These are phyloP conservation scores for Penicillium italicum DNA, from an alignment of 2,329 filamentous ascomycete genomes.

Conservation along the genomic window DNA sequence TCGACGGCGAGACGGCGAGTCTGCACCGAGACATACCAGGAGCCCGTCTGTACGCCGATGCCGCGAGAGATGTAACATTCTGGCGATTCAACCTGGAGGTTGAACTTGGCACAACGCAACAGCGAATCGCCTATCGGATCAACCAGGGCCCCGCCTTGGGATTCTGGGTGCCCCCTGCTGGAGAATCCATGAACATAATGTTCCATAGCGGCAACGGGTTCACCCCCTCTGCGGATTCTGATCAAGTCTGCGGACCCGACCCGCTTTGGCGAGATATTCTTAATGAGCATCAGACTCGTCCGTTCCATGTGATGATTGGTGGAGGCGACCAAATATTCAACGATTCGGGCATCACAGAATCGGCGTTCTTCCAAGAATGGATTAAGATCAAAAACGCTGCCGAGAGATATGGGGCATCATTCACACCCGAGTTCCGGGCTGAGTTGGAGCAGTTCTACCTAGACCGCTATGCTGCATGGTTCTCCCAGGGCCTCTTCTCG, in stretches of 20 bases:
- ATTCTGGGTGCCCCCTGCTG: slow-evolving; percentile 88
- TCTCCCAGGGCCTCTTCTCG: slow-evolving; percentile 91
- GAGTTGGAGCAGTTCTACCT: slow-evolving; percentile 88
- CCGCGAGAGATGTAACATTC: slow-evolving; percentile 84
- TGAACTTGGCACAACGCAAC: slow-evolving; percentile 72
- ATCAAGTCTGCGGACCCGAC: slow-evolving; percentile 85
- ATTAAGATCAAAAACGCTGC: slow-evolving; percentile 72
- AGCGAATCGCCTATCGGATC: slow-evolving; percentile 91
- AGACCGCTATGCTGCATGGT: slow-evolving; percentile 87
- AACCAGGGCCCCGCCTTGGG: slow-evolving; percentile 83
- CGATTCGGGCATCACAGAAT: slow-evolving; percentile 73
- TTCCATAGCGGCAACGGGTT: slow-evolving; percentile 98
- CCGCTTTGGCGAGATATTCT: slow-evolving; percentile 95
- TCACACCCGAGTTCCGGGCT: slow-evolving; percentile 76
- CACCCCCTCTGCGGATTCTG: slow-evolving; percentile 70
- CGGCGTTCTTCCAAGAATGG: slow-evolving; percentile 77
- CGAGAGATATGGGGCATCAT: slow-evolving; percentile 73
- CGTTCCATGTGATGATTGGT: slow-evolving; percentile 97
- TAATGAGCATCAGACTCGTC: slow-evolving; percentile 82
- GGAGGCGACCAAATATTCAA: slow-evolving; percentile 98
- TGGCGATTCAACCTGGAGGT: slow-evolving; percentile 97
- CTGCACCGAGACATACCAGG: slow-evolving; percentile 81
- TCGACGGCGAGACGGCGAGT: slow-evolving; percentile 74
- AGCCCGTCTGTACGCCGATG: slow-evolving; percentile 75
- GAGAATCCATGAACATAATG: slow-evolving; percentile 95